phyloP scores from a whole-genome alignment of 2,329 filamentous ascomycete species.

The Claviceps fusiformis region DNA sequence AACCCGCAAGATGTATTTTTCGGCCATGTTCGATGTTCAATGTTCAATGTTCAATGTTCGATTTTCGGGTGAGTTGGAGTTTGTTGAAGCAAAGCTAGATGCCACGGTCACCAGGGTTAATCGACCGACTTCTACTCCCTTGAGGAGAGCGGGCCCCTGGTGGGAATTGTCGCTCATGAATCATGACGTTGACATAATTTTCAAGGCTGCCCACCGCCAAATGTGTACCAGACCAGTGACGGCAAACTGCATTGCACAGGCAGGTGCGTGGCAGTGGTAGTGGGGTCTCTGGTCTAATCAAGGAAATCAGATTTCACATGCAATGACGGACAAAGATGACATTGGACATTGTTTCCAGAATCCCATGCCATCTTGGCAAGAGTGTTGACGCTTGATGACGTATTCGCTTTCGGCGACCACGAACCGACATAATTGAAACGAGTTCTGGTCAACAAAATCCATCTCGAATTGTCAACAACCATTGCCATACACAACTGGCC shows the following conservation, averaged over 20 bases:
- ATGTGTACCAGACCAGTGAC: no score
- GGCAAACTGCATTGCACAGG: no score
- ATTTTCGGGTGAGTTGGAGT: not conserved
- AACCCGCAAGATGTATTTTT: constrained; percentile 67
- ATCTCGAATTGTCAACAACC: no score
- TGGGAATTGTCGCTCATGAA: not conserved
- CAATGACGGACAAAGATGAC: no score
- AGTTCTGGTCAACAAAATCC: not conserved
- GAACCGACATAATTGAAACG: not conserved
- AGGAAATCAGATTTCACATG: no score
- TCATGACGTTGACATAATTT: not conserved
- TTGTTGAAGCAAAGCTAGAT: not conserved
- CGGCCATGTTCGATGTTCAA: constrained; percentile 32
- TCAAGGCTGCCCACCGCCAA: no score
- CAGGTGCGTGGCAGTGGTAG: not conserved
- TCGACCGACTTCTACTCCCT: no score
- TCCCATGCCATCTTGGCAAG: not conserved
- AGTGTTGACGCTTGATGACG: not conserved
- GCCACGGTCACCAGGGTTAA: not conserved
- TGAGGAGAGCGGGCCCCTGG: no score
- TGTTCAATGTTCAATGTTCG: constrained; percentile 18
- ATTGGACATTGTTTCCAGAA: no score
- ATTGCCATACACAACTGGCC: not conserved
- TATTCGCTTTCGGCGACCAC: not conserved
- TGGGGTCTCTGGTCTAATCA: not conserved